Evolutionary conservation across 345 rosid species (phyloP).

Genomic region (Eucalyptus brandiana): DNA sequence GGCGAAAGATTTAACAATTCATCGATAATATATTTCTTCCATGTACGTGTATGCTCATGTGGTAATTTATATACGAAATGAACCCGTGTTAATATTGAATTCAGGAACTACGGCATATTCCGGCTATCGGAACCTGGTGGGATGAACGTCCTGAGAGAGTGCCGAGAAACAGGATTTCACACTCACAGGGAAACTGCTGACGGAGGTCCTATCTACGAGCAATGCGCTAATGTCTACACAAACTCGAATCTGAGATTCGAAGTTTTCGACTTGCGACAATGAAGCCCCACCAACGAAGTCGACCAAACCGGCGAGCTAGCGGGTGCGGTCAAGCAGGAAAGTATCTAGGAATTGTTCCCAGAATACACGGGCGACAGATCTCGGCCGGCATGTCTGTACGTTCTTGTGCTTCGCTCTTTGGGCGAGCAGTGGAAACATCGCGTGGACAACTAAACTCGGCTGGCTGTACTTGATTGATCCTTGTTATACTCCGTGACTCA

Average conservation of each 20-base stretch:
- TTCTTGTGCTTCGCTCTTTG: not conserved
- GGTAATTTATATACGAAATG: not conserved
- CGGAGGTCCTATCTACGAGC: conserved; percentile 58
- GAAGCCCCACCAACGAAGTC: not conserved
- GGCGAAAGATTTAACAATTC: not conserved
- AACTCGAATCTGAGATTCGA: conserved; percentile 85
- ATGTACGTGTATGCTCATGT: not conserved
- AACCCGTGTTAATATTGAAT: not conserved
- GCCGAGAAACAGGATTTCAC: conserved; percentile 69
- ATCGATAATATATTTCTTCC: not conserved
- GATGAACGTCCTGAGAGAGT: conserved; percentile 54
- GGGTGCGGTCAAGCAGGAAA: not conserved
- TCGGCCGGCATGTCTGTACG: not conserved
- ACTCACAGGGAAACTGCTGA: conserved; percentile 58
- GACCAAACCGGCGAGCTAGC: not conserved
- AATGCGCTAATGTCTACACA: conserved; percentile 68
- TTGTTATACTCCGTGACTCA: not conserved
- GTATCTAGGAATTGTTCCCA: not conserved
- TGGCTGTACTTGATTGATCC: not conserved
- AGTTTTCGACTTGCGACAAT: conserved; percentile 76
- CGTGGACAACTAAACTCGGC: not conserved
- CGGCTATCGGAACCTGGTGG: conserved; percentile 69
- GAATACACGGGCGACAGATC: not conserved
- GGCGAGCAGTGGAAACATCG: not conserved
- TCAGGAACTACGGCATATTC: conserved; percentile 66